A percentile compares a stretch with the other conserved stretches of the same genome.
Conservation (phyloP, 371 early-diverging fungal species). For the Batkoa obscura region DNA sequence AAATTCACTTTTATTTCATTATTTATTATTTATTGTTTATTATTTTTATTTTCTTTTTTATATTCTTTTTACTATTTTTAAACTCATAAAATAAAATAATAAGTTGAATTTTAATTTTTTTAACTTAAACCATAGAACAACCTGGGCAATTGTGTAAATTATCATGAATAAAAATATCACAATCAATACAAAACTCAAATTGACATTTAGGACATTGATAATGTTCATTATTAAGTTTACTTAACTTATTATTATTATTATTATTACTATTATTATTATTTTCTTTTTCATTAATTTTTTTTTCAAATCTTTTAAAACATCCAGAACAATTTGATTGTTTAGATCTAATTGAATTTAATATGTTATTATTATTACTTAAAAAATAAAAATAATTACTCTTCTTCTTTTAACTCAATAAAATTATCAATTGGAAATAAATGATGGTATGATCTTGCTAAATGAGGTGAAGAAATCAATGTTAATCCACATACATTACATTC, state of each 20-base stretch:
- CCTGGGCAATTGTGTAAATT: slow-evolving; percentile 86
- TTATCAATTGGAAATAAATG: slow-evolving; percentile 82
- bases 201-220: slow-evolving; percentile 62
- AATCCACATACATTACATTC: slow-evolving; percentile 87
- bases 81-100: no score
- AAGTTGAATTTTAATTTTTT: no score
- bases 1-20: no score
- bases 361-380: no score
- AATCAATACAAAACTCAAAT: slow-evolving; percentile 74
- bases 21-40: no score
- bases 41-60: no score
- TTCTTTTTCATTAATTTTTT: neutral
- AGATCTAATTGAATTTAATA: no score
- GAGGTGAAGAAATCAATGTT: slow-evolving; percentile 76
- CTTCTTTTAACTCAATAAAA: slow-evolving; percentile 25
- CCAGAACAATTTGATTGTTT: no score
- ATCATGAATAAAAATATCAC: slow-evolving; percentile 86
- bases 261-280: slow-evolving; percentile 6
- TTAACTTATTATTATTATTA: slow-evolving; percentile 10
- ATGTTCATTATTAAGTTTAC: slow-evolving; percentile 15
- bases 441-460: slow-evolving; percentile 86
- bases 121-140: no score
- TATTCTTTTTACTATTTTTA: no score
- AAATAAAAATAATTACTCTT: slow-evolving; percentile 11
- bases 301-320: slow-evolving; percentile 9